A percentile compares a stretch with the other conserved stretches of the same genome.
These are phyloP conservation scores for Debaryomyces singareniensis DNA, from an alignment of 1,139 yeast genomes.

Conservation along the genomic window DNA sequence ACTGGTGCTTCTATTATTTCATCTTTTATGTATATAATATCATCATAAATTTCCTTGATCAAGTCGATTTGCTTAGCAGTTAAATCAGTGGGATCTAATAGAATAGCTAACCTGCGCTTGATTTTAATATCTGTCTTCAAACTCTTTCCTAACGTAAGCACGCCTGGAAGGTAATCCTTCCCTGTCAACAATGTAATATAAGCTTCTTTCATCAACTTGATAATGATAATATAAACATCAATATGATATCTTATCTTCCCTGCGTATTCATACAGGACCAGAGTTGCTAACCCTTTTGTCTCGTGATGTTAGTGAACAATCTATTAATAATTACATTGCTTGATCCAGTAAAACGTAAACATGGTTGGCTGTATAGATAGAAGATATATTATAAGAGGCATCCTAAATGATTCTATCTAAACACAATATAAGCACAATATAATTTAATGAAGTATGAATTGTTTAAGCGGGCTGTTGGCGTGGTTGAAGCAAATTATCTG, in stretches of 20 bases:
- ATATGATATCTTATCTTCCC: no score
- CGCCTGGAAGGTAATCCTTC: constrained; percentile 69
- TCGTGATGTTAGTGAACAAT: no score
- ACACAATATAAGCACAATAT: no score
- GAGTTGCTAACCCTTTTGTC: no score
- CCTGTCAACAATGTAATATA: constrained; percentile 63
- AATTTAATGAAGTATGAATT: background rate
- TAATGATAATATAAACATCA: no score
- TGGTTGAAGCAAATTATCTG: background rate
- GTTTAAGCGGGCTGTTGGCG: background rate
- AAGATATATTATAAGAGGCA: no score
- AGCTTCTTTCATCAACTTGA: constrained; percentile 40
- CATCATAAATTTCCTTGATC: constrained; percentile 22
- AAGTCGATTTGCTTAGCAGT: constrained; percentile 20
- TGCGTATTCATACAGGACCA: no score
- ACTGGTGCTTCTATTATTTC: constrained; percentile 10
- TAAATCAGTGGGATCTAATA: constrained; percentile 28
- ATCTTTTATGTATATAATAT: constrained; percentile 21
- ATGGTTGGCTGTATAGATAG: no score
- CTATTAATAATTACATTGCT: no score
- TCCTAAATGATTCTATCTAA: no score
- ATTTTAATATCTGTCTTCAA: constrained; percentile 17
- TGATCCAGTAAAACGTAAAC: no score
- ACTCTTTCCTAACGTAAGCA: constrained; percentile 51
- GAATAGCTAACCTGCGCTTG: constrained; percentile 21